These are phyloP conservation scores for Aspergillus persii DNA, from an alignment of 2,329 filamentous ascomycete genomes.

Conservation along the genomic window DNA sequence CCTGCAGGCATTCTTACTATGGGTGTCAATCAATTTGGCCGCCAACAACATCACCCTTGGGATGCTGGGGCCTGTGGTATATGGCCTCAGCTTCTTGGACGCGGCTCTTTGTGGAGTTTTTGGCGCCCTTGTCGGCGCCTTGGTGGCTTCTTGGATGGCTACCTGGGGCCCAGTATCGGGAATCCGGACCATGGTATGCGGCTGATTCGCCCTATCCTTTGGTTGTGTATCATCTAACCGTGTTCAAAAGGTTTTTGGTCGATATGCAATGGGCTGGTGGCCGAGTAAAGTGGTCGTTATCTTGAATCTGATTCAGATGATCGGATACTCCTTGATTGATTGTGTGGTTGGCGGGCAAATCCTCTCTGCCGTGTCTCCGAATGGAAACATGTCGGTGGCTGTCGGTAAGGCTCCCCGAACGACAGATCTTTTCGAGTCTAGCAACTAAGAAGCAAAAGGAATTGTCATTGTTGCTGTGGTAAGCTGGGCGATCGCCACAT, in stretches of 20 bases:
- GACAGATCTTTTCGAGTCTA: neutral
- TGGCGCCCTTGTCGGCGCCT: conserved; percentile 54
- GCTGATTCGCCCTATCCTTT: neutral
- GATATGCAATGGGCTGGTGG: conserved; percentile 65
- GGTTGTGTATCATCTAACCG: conserved; percentile 7
- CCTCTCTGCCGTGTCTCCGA: conserved; percentile 61
- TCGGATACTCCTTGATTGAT: conserved; percentile 63
- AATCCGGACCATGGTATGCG: conserved; percentile 57
- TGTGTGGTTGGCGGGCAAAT: conserved; percentile 68
- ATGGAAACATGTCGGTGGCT: conserved; percentile 59
- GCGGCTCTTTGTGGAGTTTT: conserved; percentile 57
- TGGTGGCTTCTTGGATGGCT: conserved; percentile 59
- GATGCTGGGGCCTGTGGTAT: conserved; percentile 60
- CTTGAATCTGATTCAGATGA: conserved; percentile 61
- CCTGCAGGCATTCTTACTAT: conserved; percentile 56
- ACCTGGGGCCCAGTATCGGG: conserved; percentile 62
- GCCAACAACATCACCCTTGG: conserved; percentile 65
- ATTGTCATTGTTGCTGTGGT: conserved; percentile 65
- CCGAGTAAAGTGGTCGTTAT: conserved; percentile 62
- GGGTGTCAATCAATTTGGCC: conserved; percentile 62
- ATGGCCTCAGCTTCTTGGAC: conserved; percentile 58
- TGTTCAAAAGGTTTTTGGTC: conserved; percentile 49
- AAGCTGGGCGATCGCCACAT: conserved; percentile 63
- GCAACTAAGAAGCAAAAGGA: conserved; percentile 23
- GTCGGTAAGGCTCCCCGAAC: conserved; percentile 49